Evolutionary conservation across 306 rosid species (phyloP).

Genomic region (Prosopis cineraria): DNA sequence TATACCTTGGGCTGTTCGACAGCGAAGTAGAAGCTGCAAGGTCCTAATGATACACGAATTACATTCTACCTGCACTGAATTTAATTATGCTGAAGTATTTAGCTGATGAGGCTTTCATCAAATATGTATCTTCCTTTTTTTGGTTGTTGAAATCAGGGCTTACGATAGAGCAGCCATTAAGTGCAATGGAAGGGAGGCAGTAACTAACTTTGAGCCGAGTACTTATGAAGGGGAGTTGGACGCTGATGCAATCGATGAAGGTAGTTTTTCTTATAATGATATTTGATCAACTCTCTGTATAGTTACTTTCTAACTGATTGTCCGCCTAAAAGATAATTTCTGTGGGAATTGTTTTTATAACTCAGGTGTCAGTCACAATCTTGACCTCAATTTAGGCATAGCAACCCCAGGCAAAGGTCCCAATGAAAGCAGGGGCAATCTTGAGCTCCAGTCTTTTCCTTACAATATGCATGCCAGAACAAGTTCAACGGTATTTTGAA

Average conservation of each 20-base stretch:
- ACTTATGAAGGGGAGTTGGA: constrained; percentile 69
- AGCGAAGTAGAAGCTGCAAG: constrained; percentile 99
- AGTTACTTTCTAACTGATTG: constrained; percentile 3
- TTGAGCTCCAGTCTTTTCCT: constrained; percentile 50
- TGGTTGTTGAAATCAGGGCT: constrained; percentile 88
- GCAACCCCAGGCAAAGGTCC: constrained; percentile 55
- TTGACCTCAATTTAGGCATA: constrained; percentile 92
- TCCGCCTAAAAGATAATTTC: not conserved
- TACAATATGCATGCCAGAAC: constrained; percentile 48
- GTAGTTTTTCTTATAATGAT: constrained; percentile 52
- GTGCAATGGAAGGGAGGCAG: constrained; percentile 95
- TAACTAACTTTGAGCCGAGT: constrained; percentile 96
- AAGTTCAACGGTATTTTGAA: constrained; percentile 58
- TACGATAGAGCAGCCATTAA: constrained; percentile 97
- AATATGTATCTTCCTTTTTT: constrained; percentile 70
- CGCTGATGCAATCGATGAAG: constrained; percentile 54
- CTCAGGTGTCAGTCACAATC: constrained; percentile 67
- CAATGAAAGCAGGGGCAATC: constrained; percentile 49
- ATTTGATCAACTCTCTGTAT: not conserved
- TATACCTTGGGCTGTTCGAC: constrained; percentile 99
- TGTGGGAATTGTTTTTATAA: constrained; percentile 18
- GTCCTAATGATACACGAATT: constrained; percentile 85
- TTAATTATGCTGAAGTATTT: constrained; percentile 66
- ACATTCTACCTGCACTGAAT: constrained; percentile 76
- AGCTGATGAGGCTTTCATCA: constrained; percentile 71